Conservation (phyloP, 2,329 filamentous ascomycete genomes). For the Trichoderma sp. region DNA sequence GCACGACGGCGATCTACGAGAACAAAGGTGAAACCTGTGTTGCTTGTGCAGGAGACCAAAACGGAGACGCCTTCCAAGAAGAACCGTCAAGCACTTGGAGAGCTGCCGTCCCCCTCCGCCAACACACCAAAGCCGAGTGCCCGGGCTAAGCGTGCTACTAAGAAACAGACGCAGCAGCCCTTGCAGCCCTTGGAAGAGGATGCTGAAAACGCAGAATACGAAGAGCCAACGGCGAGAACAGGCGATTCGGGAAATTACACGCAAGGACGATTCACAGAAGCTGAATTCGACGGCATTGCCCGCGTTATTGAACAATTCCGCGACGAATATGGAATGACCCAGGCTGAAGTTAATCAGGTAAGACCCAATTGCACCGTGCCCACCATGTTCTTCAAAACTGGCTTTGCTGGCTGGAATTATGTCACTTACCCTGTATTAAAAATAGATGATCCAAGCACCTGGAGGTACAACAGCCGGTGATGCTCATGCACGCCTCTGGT, state of each 20-base stretch:
- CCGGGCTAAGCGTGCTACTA: slow-evolving; percentile 31
- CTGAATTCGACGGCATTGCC: slow-evolving; percentile 43
- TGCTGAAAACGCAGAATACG: slow-evolving; percentile 24
- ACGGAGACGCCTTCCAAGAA: slow-evolving; percentile 24
- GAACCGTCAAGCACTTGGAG: slow-evolving; percentile 22
- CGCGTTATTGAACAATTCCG: slow-evolving; percentile 46
- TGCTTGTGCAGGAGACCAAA: slow-evolving; percentile 35
- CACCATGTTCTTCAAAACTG: neutral
- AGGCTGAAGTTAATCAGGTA: slow-evolving; percentile 48
- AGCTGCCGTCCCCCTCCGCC: slow-evolving; percentile 36
- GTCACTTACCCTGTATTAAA: slow-evolving; percentile 9
- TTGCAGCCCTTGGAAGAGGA: slow-evolving; percentile 28
- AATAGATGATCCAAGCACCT: slow-evolving; percentile 38
- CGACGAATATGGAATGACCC: slow-evolving; percentile 41
- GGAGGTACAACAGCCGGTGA: slow-evolving; percentile 38
- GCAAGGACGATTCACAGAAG: slow-evolving; percentile 44
- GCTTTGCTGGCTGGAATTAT: neutral
- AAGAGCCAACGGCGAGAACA: slow-evolving; percentile 13
- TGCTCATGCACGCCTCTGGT: slow-evolving; percentile 49
- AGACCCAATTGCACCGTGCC: slow-evolving; percentile 20
- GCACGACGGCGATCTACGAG: slow-evolving; percentile 37
- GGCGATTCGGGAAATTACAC: slow-evolving; percentile 30
- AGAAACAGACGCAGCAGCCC: slow-evolving; percentile 22
- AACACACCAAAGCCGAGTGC: slow-evolving; percentile 32
- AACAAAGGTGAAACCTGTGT: slow-evolving; percentile 48